phyloP scores from a whole-genome alignment of 805 yeast genomes.

The Isabelozyma pseudorhagii region DNA sequence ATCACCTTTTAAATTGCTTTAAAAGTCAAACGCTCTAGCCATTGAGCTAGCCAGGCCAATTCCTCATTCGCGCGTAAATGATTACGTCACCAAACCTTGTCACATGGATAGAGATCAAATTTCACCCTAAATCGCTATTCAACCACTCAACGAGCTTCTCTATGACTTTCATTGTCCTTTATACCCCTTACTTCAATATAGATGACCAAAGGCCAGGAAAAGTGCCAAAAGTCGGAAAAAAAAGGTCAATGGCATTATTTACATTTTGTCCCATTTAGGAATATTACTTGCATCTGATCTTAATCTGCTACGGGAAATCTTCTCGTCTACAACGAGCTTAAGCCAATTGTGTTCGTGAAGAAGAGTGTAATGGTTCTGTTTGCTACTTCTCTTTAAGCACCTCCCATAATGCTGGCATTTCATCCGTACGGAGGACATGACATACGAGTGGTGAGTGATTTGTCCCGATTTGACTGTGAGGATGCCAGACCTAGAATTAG shows the following conservation, averaged over 20 bases:
- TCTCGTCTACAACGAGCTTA: background rate
- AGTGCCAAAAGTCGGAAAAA: too few species aligned
- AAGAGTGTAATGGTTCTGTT: background rate
- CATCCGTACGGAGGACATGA: constrained; percentile 18
- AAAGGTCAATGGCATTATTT: background rate
- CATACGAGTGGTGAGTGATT: constrained; percentile 26
- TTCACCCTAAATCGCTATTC: too few species aligned
- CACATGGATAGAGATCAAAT: too few species aligned
- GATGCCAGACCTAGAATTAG: constrained; percentile 19
- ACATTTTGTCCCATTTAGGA: background rate
- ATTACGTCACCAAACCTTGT: too few species aligned
- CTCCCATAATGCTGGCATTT: constrained; percentile 10
- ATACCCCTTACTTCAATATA: too few species aligned
- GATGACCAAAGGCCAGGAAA: too few species aligned
- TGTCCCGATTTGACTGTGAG: constrained; percentile 30
- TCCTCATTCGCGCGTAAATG: too few species aligned
- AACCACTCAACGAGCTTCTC: too few species aligned
- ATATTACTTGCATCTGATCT: background rate
- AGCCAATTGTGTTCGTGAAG: background rate
- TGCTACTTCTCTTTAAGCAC: background rate
- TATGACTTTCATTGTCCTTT: too few species aligned
- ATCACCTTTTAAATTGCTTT: constrained; percentile 4
- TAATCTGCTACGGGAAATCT: background rate
- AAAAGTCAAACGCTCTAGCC: constrained; percentile 20
- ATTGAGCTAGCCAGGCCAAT: constrained; percentile 13